Evolutionary conservation across 1,139 yeast genomes (phyloP), one percentile per base, ranked within the genome.

Genomic region (Barnettozyma hawaiiensis): DNA sequence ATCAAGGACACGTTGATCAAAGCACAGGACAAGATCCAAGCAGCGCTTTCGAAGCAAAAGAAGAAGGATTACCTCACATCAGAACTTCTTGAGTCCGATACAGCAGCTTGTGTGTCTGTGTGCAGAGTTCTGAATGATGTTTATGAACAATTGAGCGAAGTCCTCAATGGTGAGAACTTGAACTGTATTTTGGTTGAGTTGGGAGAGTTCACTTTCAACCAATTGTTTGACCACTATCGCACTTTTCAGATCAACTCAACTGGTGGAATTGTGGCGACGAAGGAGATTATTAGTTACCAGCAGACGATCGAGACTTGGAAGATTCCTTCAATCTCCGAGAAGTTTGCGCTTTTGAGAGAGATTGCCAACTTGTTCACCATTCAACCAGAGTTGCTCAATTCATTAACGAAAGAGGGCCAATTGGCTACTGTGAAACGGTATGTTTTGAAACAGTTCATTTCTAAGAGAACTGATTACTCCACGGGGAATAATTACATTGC

Each of bases 281-380:
- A 84, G 50, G 97, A 90, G 64, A 79, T 85, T 7, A 83, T 85
- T 36, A 75, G 85, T 29, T 87, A 83, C 58, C 94, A 86, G 58
- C 74, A 81, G 15, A 72, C 77, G 0, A 75, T 90, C 41, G 94
- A 83, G 47, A 70, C 67, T 37, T 86, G 95, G 92, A 71, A 69
- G 6, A 69, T 85, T 23, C 70, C 73, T 2, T 81, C 76, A 42
- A 66, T 89, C 31, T 70, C 81, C n/a, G 85, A 79, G 33, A 75
- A 76, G 43, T 87, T 85, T 65, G 78, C 77, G 40, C 70, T 87
- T 10, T 66, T 90, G 49, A 80, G 87, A 57, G 96, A 89, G 52
- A 77, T 90, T 47, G 90, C 94, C 31, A 87, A 86, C 56, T 67
- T 90, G 50, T 90, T 82, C 60, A 84, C 95, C 0, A 95, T 86